These are phyloP conservation scores for Malus sieversii DNA, from an alignment of 306 rosid genomes.

Conservation along the genomic window DNA sequence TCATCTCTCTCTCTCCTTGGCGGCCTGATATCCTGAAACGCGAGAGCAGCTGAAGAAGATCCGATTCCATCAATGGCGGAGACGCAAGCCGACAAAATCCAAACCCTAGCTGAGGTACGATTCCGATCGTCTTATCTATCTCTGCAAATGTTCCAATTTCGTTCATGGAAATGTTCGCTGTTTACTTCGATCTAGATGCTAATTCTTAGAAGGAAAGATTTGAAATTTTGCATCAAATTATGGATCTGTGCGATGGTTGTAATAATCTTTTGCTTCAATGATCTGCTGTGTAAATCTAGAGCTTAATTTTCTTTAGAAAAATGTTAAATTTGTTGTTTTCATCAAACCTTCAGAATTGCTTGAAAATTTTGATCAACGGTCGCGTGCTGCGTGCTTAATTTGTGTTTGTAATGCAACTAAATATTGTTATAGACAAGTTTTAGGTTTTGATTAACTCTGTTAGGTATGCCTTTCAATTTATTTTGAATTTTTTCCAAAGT, in stretches of 20 bases:
- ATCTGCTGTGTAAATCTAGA: not conserved
- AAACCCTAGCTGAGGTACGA: slow-evolving; percentile 62
- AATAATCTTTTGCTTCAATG: not conserved
- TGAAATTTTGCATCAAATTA: not conserved
- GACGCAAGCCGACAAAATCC: slow-evolving; percentile 31
- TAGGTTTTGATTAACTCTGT: not conserved
- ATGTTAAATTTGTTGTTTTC: not conserved
- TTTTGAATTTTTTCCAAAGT: not conserved
- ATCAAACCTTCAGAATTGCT: not conserved
- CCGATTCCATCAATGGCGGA: slow-evolving; percentile 65
- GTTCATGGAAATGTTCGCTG: not conserved
- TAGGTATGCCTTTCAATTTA: not conserved
- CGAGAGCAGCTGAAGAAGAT: slow-evolving; percentile 8
- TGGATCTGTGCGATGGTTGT: slow-evolving; percentile 8
- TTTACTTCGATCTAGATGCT: not conserved
- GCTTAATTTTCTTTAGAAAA: not conserved
- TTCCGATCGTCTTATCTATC: not conserved
- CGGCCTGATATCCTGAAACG: slow-evolving; percentile 10
- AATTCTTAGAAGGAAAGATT: not conserved
- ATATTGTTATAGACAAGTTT: not conserved
- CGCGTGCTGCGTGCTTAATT: not conserved
- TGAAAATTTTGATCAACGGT: not conserved
- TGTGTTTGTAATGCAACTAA: not conserved
- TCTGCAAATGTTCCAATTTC: not conserved
- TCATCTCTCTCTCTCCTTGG: not conserved